These are phyloP conservation scores for Tieghemiomyces parasiticus DNA, from an alignment of 192 early-diverging fungal genomes.

Conservation along the genomic window DNA sequence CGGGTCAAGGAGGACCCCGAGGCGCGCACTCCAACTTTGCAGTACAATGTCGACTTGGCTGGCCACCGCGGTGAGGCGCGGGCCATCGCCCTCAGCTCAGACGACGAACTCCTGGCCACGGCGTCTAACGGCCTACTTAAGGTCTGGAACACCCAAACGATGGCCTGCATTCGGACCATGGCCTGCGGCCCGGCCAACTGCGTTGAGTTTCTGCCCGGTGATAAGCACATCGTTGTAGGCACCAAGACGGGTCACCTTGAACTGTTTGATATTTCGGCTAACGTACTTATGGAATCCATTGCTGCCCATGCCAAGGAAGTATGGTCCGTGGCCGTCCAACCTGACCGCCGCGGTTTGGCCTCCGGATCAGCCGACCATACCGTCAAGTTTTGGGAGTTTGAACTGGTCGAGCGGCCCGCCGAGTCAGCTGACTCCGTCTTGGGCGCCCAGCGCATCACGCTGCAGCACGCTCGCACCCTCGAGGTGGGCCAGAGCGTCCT, in stretches of 20 bases:
- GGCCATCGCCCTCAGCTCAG: constrained; percentile 72
- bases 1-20: constrained; percentile 42
- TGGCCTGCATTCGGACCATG: constrained; percentile 75
- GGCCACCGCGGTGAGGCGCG: constrained; percentile 90
- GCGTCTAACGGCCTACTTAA: constrained; percentile 75
- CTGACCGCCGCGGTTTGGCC: constrained; percentile 75
- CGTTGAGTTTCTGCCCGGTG: constrained; percentile 81
- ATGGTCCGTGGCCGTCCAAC: constrained; percentile 73
- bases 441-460: constrained; percentile 45
- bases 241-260: constrained; percentile 85
- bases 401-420: constrained; percentile 32
- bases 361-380: constrained; percentile 89
- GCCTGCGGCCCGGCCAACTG: constrained; percentile 89
- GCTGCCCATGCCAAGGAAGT: constrained; percentile 75
- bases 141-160: constrained; percentile 77
- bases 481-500: constrained; percentile 92
- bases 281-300: constrained; percentile 67
- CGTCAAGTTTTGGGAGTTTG: constrained; percentile 97
- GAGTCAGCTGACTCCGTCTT: too few relatives aligned
- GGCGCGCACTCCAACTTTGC: constrained; percentile 43
- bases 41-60: constrained; percentile 57
- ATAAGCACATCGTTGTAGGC: constrained; percentile 73
- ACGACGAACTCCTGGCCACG: constrained; percentile 75
- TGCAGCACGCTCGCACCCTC: constrained; percentile 78
- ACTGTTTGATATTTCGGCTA: constrained; percentile 79